Evolutionary conservation across 1,284 basidiomycete species (phyloP).

Genomic region (Tylopilus sp.): DNA sequence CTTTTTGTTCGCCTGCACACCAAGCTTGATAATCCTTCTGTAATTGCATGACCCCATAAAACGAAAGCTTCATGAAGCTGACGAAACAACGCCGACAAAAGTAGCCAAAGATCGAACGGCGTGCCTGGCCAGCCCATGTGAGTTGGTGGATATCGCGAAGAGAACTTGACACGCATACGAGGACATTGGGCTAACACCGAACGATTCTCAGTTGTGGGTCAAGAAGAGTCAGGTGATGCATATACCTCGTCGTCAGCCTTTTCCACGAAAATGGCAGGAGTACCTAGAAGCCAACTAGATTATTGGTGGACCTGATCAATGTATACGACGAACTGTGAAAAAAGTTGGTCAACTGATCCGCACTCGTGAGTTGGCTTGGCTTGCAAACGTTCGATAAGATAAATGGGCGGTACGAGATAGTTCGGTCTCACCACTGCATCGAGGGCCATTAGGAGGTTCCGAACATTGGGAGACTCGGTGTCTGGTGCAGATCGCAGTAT

Average conservation of each 20-base stretch:
- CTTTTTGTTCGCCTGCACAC: slow-evolving; percentile 48
- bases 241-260: slow-evolving; percentile 49
- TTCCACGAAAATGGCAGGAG: slow-evolving; percentile 55
- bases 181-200: slow-evolving; percentile 26
- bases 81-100: slow-evolving; percentile 74
- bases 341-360: slow-evolving; percentile 62
- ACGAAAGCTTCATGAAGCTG: slow-evolving; percentile 72
- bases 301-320: background rate
- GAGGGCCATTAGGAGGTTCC: slow-evolving; percentile 39
- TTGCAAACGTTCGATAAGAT: slow-evolving; percentile 28
- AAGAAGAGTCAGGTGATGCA: background rate
- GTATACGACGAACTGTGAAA: slow-evolving; percentile 51
- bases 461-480: slow-evolving; percentile 26
- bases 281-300: slow-evolving; percentile 34
- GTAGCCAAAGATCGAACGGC: slow-evolving; percentile 77
- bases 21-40: slow-evolving; percentile 64
- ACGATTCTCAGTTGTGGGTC: slow-evolving; percentile 1
- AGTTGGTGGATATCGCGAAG: background rate
- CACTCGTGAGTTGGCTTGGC: slow-evolving; percentile 49
- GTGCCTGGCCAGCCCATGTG: slow-evolving; percentile 31
- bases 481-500: slow-evolving; percentile 32
- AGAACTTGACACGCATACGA: slow-evolving; percentile 21
- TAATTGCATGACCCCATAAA: slow-evolving; percentile 61
- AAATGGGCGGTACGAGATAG: background rate
- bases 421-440: slow-evolving; percentile 42